Evolutionary conservation across 768 basidiomycete genomes (phyloP), one percentile per base, ranked within the genome.

Genomic region (Gautieria morchelliformis): DNA sequence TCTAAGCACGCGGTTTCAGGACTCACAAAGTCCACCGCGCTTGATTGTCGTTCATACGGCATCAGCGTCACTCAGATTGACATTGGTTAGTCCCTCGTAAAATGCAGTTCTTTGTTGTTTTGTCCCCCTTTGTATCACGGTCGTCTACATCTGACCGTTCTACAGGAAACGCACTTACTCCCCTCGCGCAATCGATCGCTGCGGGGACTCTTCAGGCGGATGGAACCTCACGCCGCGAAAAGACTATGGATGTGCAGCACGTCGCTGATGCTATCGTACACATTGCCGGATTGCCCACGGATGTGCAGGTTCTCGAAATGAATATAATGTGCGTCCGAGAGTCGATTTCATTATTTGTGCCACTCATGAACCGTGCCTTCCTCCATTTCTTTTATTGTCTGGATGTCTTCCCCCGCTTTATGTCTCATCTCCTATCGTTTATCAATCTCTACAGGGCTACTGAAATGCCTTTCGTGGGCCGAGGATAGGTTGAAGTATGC

Each of bases 21-120:
- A 0, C 70, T 93, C 3, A 90, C 90, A 11, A 89, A 85, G 68
- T 79, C 76, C 42, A 87, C 83, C 5, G 77, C 83, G 1, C 80
- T 94, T 22, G 90, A 93, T 64, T 91, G 89, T 0, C 74, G 90
- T 7, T 71, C 76, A 32, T 80, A 80, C 67, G 75, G 81, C 64
- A 91, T 94, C 54, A 81, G 88, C 4, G 82, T 81, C 64, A 87
- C 85, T 1, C 89, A 93, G 65, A 79, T 93, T 49, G 90, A 93
- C 66, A 88, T 93, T 48, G 90, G 89, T 83, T 37, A 37, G 35
- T 37, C 14, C 10, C 35, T 10, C 35, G 5, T 5, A 27, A 27
- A 27, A 27, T 27, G 27, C 27, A 27, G 27, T 27, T 27, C 27
- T 27, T 27, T 27, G 2, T 47, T 30, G 66, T 48, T 24, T 9